These are phyloP conservation scores for Cucumis melo DNA, from an alignment of 306 rosid genomes.

Conservation along the genomic window DNA sequence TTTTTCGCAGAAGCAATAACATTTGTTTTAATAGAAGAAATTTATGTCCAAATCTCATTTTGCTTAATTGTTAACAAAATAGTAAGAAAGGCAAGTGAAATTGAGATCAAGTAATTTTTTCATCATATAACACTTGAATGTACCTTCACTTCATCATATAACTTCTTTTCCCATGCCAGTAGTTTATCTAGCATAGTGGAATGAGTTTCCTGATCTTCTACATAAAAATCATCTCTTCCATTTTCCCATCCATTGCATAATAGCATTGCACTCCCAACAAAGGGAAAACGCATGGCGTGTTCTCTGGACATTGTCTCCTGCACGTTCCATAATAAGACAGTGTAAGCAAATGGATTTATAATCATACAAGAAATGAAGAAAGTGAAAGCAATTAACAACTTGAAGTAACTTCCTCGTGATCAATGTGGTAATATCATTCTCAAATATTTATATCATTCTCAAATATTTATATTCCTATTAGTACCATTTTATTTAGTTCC, in stretches of 20 bases:
- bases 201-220: too few relatives aligned
- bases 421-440: not conserved
- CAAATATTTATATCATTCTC: too few relatives aligned
- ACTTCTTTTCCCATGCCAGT: too few relatives aligned
- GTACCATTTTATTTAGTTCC: not conserved
- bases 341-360: constrained; percentile 1
- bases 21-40: not conserved
- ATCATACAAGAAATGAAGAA: not conserved
- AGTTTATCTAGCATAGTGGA: too few relatives aligned
- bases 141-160: too few relatives aligned
- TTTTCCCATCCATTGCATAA: too few relatives aligned
- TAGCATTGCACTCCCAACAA: constrained; percentile 99
- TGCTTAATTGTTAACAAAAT: too few relatives aligned
- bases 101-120: too few relatives aligned
- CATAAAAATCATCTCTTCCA: too few relatives aligned
- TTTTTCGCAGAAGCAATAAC: not conserved
- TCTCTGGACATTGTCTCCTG: constrained; percentile 99
- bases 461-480: not conserved
- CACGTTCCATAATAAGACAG: constrained; percentile 16
- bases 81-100: too few relatives aligned
- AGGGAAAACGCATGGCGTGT: constrained; percentile 98
- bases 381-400: not conserved
- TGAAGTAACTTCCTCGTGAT: not conserved
- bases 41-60: too few relatives aligned
- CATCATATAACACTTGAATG: too few relatives aligned